phyloP scores from a whole-genome alignment of 2,329 filamentous ascomycete species.

The Nemania sp. region DNA sequence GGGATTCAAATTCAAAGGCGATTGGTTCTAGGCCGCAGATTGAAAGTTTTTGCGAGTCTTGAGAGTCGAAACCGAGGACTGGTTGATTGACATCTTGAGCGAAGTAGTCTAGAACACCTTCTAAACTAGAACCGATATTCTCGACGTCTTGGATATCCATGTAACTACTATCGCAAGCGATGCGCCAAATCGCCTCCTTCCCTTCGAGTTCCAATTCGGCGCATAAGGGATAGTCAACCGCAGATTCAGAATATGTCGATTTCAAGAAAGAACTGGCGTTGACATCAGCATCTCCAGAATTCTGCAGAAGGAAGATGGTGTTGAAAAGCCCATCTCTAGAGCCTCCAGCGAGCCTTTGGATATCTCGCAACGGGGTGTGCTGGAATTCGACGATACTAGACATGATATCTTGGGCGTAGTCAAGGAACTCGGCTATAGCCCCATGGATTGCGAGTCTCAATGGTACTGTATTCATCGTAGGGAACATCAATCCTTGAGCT shows the following conservation, averaged over 20 bases:
- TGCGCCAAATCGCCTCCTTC: slow-evolving; percentile 73
- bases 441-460: slow-evolving; percentile 81
- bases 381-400: slow-evolving; percentile 76
- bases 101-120: slow-evolving; percentile 69
- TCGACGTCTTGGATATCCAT: slow-evolving; percentile 60
- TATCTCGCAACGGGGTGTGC: slow-evolving; percentile 80
- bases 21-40: slow-evolving; percentile 73
- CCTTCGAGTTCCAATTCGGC: slow-evolving; percentile 78
- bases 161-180: slow-evolving; percentile 73
- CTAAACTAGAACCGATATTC: slow-evolving; percentile 68
- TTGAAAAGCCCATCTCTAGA: slow-evolving; percentile 60
- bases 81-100: slow-evolving; percentile 61
- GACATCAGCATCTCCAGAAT: slow-evolving; percentile 34
- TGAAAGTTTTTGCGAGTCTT: slow-evolving; percentile 59
- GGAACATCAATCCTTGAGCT: slow-evolving; percentile 78
- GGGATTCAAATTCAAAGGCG: slow-evolving; percentile 31
- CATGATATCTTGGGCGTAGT: slow-evolving; percentile 79
- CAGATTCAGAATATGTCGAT: slow-evolving; percentile 72
- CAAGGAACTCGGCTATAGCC: slow-evolving; percentile 71
- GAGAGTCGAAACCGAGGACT: slow-evolving; percentile 65
- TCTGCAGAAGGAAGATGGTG: slow-evolving; percentile 68
- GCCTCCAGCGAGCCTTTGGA: slow-evolving; percentile 64
- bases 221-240: slow-evolving; percentile 85
- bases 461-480: slow-evolving; percentile 91
- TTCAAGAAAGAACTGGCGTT: slow-evolving; percentile 61